Evolutionary conservation across 164 flowering plant species (phyloP).

Genomic region (Euptelea pleiosperma): DNA sequence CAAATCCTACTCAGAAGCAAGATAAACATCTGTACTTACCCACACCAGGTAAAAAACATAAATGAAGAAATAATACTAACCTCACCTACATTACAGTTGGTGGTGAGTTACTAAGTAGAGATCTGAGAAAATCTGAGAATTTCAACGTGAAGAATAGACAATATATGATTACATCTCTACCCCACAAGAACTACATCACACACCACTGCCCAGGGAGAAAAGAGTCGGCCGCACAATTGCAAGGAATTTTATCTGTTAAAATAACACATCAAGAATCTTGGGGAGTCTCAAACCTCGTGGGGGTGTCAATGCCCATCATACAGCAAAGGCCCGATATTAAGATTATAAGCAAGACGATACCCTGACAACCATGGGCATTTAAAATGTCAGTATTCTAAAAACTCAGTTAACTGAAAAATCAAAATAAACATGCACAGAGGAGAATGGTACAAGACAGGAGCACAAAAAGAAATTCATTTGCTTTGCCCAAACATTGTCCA

Average conservation of each 20-base stretch:
- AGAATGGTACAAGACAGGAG: too few relatives aligned
- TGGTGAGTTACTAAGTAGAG: too few relatives aligned
- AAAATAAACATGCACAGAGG: too few relatives aligned
- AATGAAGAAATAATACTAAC: constrained; percentile 2
- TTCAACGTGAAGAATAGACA: not conserved
- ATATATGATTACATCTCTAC: constrained; percentile 4
- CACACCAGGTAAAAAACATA: not conserved
- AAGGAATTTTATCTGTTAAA: not conserved
- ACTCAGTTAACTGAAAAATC: not conserved
- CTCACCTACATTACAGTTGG: too few relatives aligned
- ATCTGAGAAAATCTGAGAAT: not conserved
- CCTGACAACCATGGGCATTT: constrained; percentile 47
- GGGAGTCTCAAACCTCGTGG: constrained; percentile 82
- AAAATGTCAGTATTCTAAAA: constrained; percentile 11
- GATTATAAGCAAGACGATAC: constrained; percentile 74
- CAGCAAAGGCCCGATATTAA: constrained; percentile 88
- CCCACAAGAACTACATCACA: not conserved
- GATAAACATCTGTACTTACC: not conserved
- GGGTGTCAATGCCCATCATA: constrained; percentile 96
- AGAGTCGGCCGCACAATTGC: not conserved
- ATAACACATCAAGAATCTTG: constrained; percentile 64
- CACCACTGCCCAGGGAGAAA: constrained; percentile 2
- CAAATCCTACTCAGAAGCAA: constrained; percentile 1
- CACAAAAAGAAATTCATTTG: too few relatives aligned
- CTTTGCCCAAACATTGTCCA: too few relatives aligned